phyloP scores from a whole-genome alignment of 176 grass and related monocot species.

The Pharus latifolius region DNA sequence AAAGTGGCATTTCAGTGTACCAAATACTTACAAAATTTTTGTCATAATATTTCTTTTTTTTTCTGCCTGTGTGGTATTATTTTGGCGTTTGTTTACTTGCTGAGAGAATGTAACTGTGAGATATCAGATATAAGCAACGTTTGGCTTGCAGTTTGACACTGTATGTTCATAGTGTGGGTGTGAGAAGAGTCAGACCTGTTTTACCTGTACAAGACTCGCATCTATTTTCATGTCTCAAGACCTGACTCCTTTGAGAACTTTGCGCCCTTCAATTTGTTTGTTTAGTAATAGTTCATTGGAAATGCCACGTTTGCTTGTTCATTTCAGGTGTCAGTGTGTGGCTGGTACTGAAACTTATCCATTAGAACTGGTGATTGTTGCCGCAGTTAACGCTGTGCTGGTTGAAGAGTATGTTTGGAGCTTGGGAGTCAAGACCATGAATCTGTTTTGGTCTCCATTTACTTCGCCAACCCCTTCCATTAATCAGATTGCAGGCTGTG shows the following conservation, averaged over 20 bases:
- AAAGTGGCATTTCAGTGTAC: not conserved
- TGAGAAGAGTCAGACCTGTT: not conserved
- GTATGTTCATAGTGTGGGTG: not conserved
- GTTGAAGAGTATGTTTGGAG: constrained; percentile 7
- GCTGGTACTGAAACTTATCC: no score
- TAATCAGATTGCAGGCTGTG: constrained; percentile 17
- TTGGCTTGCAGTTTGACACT: not conserved
- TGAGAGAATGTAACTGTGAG: not conserved
- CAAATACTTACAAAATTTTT: not conserved
- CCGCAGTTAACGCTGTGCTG: not conserved
- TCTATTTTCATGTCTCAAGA: not conserved
- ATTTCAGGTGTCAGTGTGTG: constrained; percentile 2
- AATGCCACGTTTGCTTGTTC: not conserved
- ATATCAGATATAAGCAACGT: not conserved
- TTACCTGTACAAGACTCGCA: not conserved
- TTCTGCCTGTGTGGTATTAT: not conserved
- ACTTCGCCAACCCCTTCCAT: constrained; percentile 1
- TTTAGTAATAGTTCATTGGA: no score
- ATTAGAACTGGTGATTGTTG: not conserved
- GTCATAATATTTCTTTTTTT: not conserved
- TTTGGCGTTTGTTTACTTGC: not conserved
- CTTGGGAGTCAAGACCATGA: not conserved
- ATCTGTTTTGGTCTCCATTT: not conserved
- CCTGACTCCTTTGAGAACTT: no score
- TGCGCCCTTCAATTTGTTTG: no score